Base-by-base conservation (phyloP, 257 asterid species). In the Ilex aquifolium region DNA sequence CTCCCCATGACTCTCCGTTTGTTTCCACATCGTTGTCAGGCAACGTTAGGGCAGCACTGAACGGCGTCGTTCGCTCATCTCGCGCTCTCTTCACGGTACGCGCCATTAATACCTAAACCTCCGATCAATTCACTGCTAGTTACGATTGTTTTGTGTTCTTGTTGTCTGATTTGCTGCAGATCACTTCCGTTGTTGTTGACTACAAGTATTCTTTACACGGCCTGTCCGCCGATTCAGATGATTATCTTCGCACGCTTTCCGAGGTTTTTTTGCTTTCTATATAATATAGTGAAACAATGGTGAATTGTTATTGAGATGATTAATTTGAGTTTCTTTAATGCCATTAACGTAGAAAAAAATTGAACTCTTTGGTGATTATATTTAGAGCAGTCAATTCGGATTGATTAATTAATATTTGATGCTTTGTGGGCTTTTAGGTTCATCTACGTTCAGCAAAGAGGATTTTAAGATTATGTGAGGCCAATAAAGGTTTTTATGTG, bases 401-500 rank as follows among this genome's bases (percentile, higher is more conserved):
- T 36, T 10, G 4, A 10, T 10, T 14, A 42, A 10, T 46, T 7
- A 46, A 10, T 46, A 10, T 44, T 32, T 66, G 54, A 72, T 54
- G 57, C 49, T 59, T 61, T 69, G 10, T 62, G 55, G 51, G 52
- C 16, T 54, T 71, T 14, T 65, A 90, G 97, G 84, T 91, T 48
- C 95, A 92, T 81, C 80, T 79, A 54, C 81, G 99, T 61, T 87
- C 95, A 30, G 99, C 99, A 29, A 76, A 76, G 70, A 77, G 95
- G 74, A 73, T 88, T 60, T 67, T 82, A 66, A 72, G 63, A 56
- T 66, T 92, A 61, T 92, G 96, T 46, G 95, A 91, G 65, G 68
- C 82, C 74, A 92, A 92, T 79, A 82, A 65, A 79, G 98, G 98
- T 66, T 82, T 92, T 77, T 91, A 91, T 70, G 92, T 91, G 59